phyloP scores from a whole-genome alignment of 768 basidiomycete genomes.

The Sporobolomyces roseus region DNA sequence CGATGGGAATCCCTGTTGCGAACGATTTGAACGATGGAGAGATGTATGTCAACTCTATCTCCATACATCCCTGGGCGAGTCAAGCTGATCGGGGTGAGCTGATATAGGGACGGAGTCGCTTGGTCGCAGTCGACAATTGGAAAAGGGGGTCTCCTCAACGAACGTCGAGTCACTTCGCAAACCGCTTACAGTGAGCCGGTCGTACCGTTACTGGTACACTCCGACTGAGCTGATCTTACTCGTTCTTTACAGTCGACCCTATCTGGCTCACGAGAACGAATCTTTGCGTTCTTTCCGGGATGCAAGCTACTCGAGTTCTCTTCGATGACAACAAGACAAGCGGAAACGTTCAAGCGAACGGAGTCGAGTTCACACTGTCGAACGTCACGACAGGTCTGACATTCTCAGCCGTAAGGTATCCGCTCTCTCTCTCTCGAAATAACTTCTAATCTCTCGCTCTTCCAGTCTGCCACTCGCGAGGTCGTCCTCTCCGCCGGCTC shows the following conservation, averaged over 20 bases:
- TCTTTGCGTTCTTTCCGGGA: constrained; percentile 50
- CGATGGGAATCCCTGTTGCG: constrained; percentile 4
- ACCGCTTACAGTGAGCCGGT: constrained; percentile 26
- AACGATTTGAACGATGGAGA: constrained; percentile 10
- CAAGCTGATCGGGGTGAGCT: too few species aligned
- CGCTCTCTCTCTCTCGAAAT: neutral
- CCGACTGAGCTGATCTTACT: neutral
- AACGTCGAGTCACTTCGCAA: constrained; percentile 16
- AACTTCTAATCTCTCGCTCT: neutral
- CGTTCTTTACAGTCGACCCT: constrained; percentile 9
- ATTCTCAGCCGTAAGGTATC: constrained; percentile 4
- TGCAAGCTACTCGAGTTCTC: constrained; percentile 48
- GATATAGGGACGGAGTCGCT: constrained; percentile 5
- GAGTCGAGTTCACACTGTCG: constrained; percentile 27
- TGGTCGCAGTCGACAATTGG: constrained; percentile 17
- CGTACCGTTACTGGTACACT: too few species aligned
- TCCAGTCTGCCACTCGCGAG: constrained; percentile 24
- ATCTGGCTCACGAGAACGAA: constrained; percentile 41
- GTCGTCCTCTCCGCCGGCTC: constrained; percentile 42
- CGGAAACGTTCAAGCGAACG: constrained; percentile 8
- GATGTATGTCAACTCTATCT: too few species aligned
- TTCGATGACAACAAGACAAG: neutral
- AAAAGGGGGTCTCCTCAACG: constrained; percentile 5
- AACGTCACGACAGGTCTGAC: neutral
- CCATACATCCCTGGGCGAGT: too few species aligned